Conservation (phyloP, 176 grass and related monocot species). For the Urochloa ruziziensis region DNA sequence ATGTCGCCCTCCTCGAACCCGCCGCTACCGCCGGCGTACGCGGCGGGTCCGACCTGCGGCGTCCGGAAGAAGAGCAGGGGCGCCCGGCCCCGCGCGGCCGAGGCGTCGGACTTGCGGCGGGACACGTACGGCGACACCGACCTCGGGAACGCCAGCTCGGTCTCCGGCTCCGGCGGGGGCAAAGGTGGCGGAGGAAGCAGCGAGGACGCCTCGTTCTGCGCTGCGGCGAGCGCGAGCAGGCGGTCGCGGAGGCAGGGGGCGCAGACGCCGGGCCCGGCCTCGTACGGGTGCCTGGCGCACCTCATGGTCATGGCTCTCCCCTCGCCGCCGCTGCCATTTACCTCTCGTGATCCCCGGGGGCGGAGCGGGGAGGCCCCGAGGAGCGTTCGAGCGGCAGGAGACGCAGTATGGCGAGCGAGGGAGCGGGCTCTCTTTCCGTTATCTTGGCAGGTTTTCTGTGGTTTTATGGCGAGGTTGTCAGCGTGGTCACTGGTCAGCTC, state of each 20-base stretch:
- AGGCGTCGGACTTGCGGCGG: conserved; percentile 42
- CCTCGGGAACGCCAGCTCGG: conserved; percentile 24
- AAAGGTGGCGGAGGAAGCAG: no score
- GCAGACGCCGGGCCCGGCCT: conserved; percentile 66
- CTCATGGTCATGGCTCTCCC: conserved; percentile 56
- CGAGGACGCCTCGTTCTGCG: conserved; percentile 63
- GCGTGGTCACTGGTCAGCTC: neutral
- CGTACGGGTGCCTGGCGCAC: conserved; percentile 80
- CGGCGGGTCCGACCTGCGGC: conserved; percentile 60
- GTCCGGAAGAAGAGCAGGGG: conserved; percentile 68
- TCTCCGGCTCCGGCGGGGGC: neutral
- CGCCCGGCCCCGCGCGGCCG: conserved; percentile 2
- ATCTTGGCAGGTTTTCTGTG: neutral
- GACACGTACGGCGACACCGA: conserved; percentile 60
- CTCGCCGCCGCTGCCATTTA: neutral
- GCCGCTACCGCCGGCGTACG: conserved; percentile 19
- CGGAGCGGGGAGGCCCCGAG: neutral
- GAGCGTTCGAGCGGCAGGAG: no score
- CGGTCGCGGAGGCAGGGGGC: conserved; percentile 86
- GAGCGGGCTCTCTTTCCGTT: neutral
- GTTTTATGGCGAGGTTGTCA: neutral
- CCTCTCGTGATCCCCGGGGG: neutral
- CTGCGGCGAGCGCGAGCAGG: conserved; percentile 65
- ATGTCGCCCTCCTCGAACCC: conserved; percentile 44
- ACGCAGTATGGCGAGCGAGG: neutral